A percentile compares a stretch with the other conserved stretches of the same genome.
Evolutionary conservation across 2,329 filamentous ascomycete genomes (phyloP).

Genomic region (Dactylellina sp.): DNA sequence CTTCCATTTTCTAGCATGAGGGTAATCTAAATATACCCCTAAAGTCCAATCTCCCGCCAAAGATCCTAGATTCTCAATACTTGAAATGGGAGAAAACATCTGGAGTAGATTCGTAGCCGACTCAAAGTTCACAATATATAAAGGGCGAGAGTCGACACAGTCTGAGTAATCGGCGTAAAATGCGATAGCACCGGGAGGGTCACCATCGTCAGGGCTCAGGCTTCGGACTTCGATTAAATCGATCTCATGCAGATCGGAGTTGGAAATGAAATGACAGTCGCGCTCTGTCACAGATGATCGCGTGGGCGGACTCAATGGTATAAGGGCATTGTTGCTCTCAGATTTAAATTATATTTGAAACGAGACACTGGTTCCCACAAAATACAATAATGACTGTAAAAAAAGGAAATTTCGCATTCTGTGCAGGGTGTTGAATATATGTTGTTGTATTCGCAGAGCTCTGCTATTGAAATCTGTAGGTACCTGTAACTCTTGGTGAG

Average conservation of each 20-base stretch:
- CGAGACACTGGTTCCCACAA: neutral
- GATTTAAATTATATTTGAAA: constrained; percentile 33
- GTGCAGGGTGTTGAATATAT: too few relatives aligned
- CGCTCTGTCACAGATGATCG: constrained; percentile 2
- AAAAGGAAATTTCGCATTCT: neutral
- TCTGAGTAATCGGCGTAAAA: constrained; percentile 4
- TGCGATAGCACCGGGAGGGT: constrained; percentile 1
- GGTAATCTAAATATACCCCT: neutral
- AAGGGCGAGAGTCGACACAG: neutral
- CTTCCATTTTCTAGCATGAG: constrained; percentile 11
- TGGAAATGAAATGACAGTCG: constrained; percentile 1
- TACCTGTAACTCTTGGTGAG: too few relatives aligned
- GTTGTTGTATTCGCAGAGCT: too few relatives aligned
- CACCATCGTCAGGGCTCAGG: neutral
- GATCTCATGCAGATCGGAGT: neutral
- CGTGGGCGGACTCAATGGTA: neutral
- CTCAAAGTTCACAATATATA: constrained; percentile 16
- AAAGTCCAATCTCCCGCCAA: constrained; percentile 2
- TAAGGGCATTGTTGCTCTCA: neutral
- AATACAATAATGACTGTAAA: neutral
- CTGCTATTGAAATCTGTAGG: too few relatives aligned
- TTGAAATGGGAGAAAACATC: neutral
- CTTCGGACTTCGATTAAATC: constrained; percentile 17
- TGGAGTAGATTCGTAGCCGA: neutral
- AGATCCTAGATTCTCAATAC: constrained; percentile 3